phyloP scores from a whole-genome alignment of 768 basidiomycete species.

The Amanita molliuscula region DNA sequence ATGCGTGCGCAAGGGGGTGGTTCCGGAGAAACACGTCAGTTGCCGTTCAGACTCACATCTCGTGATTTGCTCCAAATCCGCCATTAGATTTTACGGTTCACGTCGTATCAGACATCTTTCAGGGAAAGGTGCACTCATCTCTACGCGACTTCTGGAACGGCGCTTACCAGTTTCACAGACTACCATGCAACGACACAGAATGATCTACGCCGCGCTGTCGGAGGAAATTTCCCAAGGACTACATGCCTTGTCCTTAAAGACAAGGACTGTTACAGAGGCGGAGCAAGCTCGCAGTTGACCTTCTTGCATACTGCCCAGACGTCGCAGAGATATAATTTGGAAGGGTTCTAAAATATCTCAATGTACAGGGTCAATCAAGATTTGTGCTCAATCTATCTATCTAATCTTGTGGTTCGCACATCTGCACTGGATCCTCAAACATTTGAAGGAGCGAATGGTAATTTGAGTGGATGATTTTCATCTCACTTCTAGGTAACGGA shows the following conservation, averaged over 20 bases:
- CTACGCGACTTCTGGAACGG: constrained; percentile 7
- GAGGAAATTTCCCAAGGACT: constrained; percentile 64
- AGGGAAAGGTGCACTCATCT: constrained; percentile 48
- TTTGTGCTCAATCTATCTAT: neutral
- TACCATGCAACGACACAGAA: constrained; percentile 72
- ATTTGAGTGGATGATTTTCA: neutral
- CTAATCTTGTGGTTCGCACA: neutral
- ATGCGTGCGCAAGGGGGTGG: constrained; percentile 65
- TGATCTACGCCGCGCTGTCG: constrained; percentile 63
- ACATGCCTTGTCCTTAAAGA: constrained; percentile 69
- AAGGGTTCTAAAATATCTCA: neutral
- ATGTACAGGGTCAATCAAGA: neutral
- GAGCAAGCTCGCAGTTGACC: neutral
- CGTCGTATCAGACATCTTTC: constrained; percentile 63
- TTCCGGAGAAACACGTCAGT: constrained; percentile 77
- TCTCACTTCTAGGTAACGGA: neutral
- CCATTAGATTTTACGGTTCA: constrained; percentile 64
- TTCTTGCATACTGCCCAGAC: neutral
- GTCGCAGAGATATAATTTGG: neutral
- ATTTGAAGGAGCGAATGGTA: neutral
- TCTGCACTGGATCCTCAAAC: neutral
- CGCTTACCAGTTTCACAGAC: constrained; percentile 28
- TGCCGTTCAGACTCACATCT: constrained; percentile 4
- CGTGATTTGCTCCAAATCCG: constrained; percentile 5
- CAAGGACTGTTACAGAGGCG: constrained; percentile 53